Evolutionary conservation across 495 filamentous ascomycete species (phyloP).

Genomic region (Viridothelium virens): DNA sequence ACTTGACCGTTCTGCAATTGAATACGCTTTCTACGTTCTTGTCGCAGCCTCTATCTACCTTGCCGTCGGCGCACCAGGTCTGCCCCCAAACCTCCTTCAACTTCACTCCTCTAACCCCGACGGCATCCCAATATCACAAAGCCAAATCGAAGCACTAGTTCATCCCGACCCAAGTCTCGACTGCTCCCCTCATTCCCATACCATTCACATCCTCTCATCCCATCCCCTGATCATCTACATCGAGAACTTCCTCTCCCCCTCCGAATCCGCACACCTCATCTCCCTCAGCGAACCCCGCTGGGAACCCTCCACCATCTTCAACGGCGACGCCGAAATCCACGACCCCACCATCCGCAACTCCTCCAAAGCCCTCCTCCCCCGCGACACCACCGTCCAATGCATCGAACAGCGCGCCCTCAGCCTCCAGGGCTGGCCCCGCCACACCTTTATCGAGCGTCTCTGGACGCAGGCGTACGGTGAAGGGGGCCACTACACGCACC

Average conservation of each 20-base stretch:
- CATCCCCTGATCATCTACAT: constrained; percentile 52
- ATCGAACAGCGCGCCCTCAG: constrained; percentile 58
- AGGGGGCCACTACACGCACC: constrained; percentile 51
- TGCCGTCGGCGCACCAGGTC: background rate
- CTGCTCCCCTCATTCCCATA: constrained; percentile 36
- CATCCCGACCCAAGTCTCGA: constrained; percentile 14
- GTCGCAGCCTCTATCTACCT: background rate
- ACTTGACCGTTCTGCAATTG: background rate
- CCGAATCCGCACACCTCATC: constrained; percentile 38
- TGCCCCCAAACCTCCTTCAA: background rate
- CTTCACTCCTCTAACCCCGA: background rate
- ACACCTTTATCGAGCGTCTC: constrained; percentile 55
- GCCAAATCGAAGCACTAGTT: constrained; percentile 18
- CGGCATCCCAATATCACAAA: background rate
- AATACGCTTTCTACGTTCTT: background rate
- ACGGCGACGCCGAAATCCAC: constrained; percentile 39
- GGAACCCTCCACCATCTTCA: constrained; percentile 48
- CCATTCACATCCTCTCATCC: constrained; percentile 46
- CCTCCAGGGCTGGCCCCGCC: constrained; percentile 61
- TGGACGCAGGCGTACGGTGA: constrained; percentile 53
- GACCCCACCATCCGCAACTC: constrained; percentile 48
- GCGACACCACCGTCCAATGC: constrained; percentile 56
- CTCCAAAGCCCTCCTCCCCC: constrained; percentile 50
- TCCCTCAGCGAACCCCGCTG: constrained; percentile 45
- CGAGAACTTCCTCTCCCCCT: constrained; percentile 36